A percentile compares a stretch with the other conserved stretches of the same genome.
phyloP scores from a whole-genome alignment of 441 rosid genomes.

The Breynia disticha region DNA sequence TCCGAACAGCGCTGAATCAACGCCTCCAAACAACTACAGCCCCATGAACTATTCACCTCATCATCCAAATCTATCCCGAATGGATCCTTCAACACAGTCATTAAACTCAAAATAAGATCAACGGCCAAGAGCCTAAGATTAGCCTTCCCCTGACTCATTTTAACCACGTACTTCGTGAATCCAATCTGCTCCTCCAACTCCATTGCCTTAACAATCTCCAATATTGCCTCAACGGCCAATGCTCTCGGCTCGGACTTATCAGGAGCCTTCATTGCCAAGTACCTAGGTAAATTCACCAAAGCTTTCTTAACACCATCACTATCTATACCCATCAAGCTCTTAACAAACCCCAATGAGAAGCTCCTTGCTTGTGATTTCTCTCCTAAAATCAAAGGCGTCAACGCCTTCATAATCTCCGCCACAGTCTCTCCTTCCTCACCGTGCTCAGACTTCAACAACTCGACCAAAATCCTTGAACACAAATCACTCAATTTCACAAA shows the following conservation, averaged over 20 bases:
- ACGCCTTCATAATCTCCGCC: conserved; percentile 56
- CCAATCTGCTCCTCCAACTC: conserved; percentile 39
- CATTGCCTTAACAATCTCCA: conserved; percentile 59
- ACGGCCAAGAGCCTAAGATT: conserved; percentile 64
- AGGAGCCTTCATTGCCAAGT: conserved; percentile 69
- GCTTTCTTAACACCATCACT: conserved; percentile 44
- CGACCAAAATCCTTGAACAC: conserved; percentile 43
- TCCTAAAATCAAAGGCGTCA: conserved; percentile 49
- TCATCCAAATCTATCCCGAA: conserved; percentile 24
- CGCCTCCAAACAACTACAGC: conserved; percentile 48
- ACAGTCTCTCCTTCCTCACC: conserved; percentile 58
- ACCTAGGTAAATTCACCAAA: conserved; percentile 50
- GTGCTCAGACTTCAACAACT: conserved; percentile 48
- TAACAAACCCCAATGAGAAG: conserved; percentile 54
- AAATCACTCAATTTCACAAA: conserved; percentile 34
- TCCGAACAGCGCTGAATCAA: conserved; percentile 69
- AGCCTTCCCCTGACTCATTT: conserved; percentile 63
- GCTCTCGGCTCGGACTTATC: conserved; percentile 87
- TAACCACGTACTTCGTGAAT: conserved; percentile 46
- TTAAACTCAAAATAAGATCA: conserved; percentile 55
- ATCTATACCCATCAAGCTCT: conserved; percentile 24
- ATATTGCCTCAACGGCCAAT: conserved; percentile 63
- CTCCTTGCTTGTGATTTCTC: conserved; percentile 60
- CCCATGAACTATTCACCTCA: conserved; percentile 39
- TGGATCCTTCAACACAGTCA: conserved; percentile 43